Evolutionary conservation across 495 filamentous ascomycete species (phyloP), one percentile per base, ranked within the genome.

Genomic region (Lasiosphaeria ovina): DNA sequence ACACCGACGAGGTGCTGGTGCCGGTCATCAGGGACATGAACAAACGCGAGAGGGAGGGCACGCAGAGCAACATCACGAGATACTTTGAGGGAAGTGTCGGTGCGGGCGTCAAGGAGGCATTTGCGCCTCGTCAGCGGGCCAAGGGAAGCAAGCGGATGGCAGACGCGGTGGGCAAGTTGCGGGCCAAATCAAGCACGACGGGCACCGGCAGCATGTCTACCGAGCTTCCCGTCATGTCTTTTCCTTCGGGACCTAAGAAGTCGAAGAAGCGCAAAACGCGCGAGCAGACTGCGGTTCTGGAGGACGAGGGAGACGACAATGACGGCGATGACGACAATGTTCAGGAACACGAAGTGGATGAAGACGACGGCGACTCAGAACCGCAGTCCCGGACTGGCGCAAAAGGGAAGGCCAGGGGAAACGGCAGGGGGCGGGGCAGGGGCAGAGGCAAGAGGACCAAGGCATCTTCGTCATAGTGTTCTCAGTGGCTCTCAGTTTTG

Each of bases 11-110:
- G 69, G 88, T 98, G 3, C 82, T 98, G 3, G 89, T 98, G 9
- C 94, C 94, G 0, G 95, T 98, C 0, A 91, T 98, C 38, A 80
- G 85, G 51, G 95, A 98, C 69, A 95, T 98, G 90, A 97, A 97
- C 72, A 81, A 83, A 2, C 78, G 93, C 38, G 87, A 88, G 60
- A 79, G 81, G 11, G 94, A 98, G 72, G 94, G 95, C 1, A 97
- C 93, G 17, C 94, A 98, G 79, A 86, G 85, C 35, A 98, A 98
- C 70, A 96, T 98, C 63, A 98, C 94, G n/a, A 80, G 85, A 32
- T 98, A 85, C 69, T 94, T 98, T 72, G 71, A 70, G 40, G 79
- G 77, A 3, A 58, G 65, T 6, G 74, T 77, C 0, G 77, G 79
- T 9, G 61, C 57, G 1, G 72, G 77, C 1, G 67, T 79, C 16